Percentiles rank a stretch among this genome's conserved stretches.
phyloP scores from a whole-genome alignment of 768 basidiomycete species.

The Cystofilobasidium bisporidii region DNA sequence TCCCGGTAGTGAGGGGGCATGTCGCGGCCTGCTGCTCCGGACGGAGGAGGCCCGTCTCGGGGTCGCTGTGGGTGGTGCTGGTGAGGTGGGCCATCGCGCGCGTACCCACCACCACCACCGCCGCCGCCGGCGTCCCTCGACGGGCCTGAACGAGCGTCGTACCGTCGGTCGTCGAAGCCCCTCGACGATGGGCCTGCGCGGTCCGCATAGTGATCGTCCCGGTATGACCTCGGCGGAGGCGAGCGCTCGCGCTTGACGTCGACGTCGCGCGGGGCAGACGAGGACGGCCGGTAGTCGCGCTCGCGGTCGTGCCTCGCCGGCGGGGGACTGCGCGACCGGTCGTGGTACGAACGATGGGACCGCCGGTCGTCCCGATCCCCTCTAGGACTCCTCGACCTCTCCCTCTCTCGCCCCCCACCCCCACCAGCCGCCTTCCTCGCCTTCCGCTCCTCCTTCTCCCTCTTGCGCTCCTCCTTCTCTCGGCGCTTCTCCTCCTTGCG shows the following conservation, averaged over 20 bases:
- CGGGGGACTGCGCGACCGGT: neutral
- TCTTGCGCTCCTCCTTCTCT: constrained; percentile 31
- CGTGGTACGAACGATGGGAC: neutral
- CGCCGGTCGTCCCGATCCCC: neutral
- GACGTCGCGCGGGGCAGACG: too few species aligned
- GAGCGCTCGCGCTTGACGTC: neutral
- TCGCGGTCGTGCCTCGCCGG: neutral
- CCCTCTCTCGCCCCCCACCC: constrained; percentile 11
- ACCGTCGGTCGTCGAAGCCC: too few species aligned
- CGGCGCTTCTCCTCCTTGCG: constrained; percentile 36
- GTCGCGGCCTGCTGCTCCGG: neutral
- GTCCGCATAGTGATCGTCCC: neutral
- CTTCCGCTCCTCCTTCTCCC: constrained; percentile 29
- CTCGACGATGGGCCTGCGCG: constrained; percentile 39
- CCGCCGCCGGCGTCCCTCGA: too few species aligned
- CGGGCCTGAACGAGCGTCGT: too few species aligned
- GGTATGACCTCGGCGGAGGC: neutral
- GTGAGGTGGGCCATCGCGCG: constrained; percentile 4
- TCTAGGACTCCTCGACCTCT: neutral
- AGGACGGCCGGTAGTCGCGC: too few species aligned
- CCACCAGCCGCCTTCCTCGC: neutral
- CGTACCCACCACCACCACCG: too few species aligned
- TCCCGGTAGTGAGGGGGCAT: neutral
- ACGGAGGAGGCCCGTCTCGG: too few species aligned
- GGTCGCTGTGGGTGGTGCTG: too few species aligned